Evolutionary conservation across 768 basidiomycete genomes (phyloP), one percentile per base, ranked within the genome.

Genomic region (Neoboletus magnificus): DNA sequence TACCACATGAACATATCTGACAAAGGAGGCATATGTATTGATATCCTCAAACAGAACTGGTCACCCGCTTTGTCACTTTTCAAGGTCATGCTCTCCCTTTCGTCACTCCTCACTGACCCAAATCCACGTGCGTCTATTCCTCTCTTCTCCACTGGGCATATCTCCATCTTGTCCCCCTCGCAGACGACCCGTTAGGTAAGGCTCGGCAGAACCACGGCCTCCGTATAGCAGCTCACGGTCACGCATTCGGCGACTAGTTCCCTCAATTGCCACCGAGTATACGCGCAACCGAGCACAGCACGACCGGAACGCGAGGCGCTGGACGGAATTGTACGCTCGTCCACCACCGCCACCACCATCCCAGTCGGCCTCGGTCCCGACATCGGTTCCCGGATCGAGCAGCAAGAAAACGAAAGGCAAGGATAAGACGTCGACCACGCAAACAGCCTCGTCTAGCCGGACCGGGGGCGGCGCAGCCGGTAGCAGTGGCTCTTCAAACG

Each of bases 1-100:
- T 93, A 93, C 64, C 91, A 93, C 65, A 91, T 92, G 89, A 93
- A 93, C 56, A 90, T 91, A 43, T 87, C 85, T 48, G 88, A 90
- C 54, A 79, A 81, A 49, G 90, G 89, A 41, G 80, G 78, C 60
- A 86, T 92, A 50, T 93, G 90, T 66, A 89, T 93, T 61, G 90
- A 97, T 73, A 92, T 96, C 48, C 81, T 98, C 55, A 97, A 98
- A 74, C 81, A 85, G 65, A 89, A 91, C 64, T 98, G 94, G 94
- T 94, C 91, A 1, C 94, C 94, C 8, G 94, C 94, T 2, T 73
- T 98, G 22, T 95, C 93, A 3, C 77, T 98, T 46, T 94, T 91
- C 79, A 97, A 98, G 76, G 90, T 96, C 65, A 86, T 98, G 72
- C 82, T 98, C 20, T 95, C 93, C 27, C 80, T 98, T 5, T 95